Conservation (phyloP, 139 green algal genomes). For the Mychonastes homosphaera region DNA sequence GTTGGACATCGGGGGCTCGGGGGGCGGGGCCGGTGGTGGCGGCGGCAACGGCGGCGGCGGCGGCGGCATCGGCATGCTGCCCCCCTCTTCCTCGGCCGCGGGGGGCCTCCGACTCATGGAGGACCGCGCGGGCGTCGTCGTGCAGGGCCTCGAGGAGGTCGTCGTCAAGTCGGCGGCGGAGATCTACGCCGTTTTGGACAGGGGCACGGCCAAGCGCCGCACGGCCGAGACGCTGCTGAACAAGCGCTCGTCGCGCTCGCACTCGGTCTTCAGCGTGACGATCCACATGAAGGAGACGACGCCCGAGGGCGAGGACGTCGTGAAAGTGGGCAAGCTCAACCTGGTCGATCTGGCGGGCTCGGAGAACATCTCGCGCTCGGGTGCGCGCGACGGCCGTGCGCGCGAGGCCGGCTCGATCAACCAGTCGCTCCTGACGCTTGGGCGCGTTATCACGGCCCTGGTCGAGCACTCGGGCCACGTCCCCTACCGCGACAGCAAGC, state of each 20-base stretch:
- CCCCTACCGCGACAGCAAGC: conserved; percentile 88
- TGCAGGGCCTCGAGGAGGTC: conserved; percentile 85
- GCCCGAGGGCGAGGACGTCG: conserved; percentile 89
- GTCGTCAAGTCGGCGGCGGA: conserved; percentile 55
- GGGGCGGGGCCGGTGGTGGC: too few relatives aligned
- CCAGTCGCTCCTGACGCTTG: conserved; percentile 89
- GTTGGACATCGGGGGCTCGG: conserved; percentile 39
- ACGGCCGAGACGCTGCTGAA: conserved; percentile 96
- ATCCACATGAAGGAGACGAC: conserved; percentile 82
- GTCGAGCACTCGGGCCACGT: conserved; percentile 68
- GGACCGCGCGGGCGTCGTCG: conserved; percentile 70
- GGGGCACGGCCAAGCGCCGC: conserved; percentile 70
- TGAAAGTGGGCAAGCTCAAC: conserved; percentile 97
- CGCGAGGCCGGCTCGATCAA: conserved; percentile 94
- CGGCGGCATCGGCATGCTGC: too few relatives aligned
- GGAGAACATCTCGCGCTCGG: conserved; percentile 85
- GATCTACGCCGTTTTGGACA: conserved; percentile 65
- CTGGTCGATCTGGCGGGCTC: conserved; percentile 95
- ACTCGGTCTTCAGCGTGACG: conserved; percentile 75
- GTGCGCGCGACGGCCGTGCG: conserved; percentile 69
- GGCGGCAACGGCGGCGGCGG: too few relatives aligned
- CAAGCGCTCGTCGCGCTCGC: conserved; percentile 90
- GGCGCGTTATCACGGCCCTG: conserved; percentile 91
- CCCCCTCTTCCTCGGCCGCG: neutral
- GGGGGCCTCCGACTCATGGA: conserved; percentile 62